Base-by-base conservation (phyloP, 306 rosid genomes). In the Pyrus communis region DNA sequence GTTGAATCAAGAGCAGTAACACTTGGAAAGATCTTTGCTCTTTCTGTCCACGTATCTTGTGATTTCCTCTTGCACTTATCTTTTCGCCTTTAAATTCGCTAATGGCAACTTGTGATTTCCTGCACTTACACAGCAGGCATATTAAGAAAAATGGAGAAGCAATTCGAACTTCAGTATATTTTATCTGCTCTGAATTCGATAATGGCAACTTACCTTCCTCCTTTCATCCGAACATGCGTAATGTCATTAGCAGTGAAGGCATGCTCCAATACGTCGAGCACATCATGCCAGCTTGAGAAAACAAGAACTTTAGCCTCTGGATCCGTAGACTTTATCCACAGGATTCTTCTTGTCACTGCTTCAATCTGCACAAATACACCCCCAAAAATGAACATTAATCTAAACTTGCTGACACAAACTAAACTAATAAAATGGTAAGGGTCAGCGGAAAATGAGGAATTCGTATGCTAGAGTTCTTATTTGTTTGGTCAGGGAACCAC, bases 221-320 rank as follows among this genome's bases (percentile, higher is more conserved):
- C 98, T 79, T 95, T 95, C 98, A 95, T 90, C 69, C 93, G 89
- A 75, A 89, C 69, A 80, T 21, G 88, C 75, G 88, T 85, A 74
- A 92, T 89, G 71, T 68, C 76, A 75, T 92, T 95, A 54, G 91
- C 86, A 46, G 82, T 73, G 80, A 95, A 92, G 69, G 98, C 95
- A 71, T 92, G 97, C 81, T 90, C 96, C 89, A 94, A 74, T 43
- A 94, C 98, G 71, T 94, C 95, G 80, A 95, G 97, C 63, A 92
- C 98, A 82, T 92, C 97, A 68, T 95, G 85, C 98, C 98, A 95
- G 82, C 97, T 95, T 17, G 98, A 92, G 77, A 95, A 95, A 64
- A 92, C 98, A 25, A 95, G 93, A 75, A 90, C 89, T 87, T 92
- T 95, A 5, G 89, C 93, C 52, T 83, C 72, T 62, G 90, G 83